Evolutionary conservation across 768 basidiomycete species (phyloP).

Genomic region (Russula emetica): DNA sequence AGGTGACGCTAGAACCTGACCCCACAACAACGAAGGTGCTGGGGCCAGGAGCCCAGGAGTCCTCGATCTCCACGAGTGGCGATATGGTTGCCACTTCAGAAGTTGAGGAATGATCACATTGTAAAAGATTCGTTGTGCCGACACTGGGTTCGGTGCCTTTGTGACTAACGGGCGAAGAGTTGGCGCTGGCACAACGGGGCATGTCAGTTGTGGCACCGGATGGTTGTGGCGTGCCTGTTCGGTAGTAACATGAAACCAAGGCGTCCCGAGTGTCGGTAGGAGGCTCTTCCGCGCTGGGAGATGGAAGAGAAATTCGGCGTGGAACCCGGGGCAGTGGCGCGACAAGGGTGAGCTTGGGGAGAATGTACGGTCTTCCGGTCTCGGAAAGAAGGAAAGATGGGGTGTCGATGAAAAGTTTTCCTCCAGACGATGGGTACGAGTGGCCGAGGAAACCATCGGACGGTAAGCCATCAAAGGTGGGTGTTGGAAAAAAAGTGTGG

Average conservation of each 20-base stretch:
- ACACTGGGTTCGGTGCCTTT: not conserved
- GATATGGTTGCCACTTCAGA: not conserved
- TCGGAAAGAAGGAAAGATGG: not conserved
- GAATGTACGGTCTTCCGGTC: not conserved
- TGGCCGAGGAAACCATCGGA: constrained; percentile 1
- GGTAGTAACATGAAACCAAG: not conserved
- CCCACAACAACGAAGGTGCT: not conserved
- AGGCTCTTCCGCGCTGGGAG: not conserved
- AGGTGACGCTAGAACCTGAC: not conserved
- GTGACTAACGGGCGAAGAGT: not conserved
- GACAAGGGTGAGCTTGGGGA: constrained; percentile 8
- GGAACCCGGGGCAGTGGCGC: not conserved
- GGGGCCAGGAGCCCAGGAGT: not conserved
- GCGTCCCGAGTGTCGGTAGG: not conserved
- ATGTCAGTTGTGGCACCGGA: not conserved
- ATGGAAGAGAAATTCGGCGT: constrained; percentile 2
- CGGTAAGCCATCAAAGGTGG: constrained; percentile 2
- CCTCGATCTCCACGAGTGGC: not conserved
- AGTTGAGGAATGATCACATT: not conserved
- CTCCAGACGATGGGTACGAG: not conserved
- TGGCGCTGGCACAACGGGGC: not conserved
- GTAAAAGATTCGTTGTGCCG: not conserved
- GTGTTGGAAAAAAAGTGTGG: constrained; percentile 11
- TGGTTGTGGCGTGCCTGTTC: not conserved
- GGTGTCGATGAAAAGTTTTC: constrained; percentile 11